Percentiles rank a stretch among this genome's conserved stretches.
Evolutionary conservation across 768 basidiomycete species (phyloP).

Genomic region (Coprinellus aureogranulatus): DNA sequence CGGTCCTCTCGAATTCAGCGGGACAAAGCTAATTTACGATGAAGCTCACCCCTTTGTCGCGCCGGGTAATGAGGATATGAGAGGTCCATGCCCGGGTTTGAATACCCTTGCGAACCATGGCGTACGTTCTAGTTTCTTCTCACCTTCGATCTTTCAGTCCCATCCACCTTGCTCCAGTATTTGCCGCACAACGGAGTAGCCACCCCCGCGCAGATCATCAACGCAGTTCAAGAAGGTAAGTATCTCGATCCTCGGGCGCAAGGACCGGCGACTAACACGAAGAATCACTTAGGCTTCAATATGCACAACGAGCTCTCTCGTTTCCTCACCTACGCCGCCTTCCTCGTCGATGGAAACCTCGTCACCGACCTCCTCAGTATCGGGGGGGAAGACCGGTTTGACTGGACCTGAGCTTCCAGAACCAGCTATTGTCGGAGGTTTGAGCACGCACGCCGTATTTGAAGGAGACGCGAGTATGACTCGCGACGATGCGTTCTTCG

Average conservation of each 20-base stretch:
- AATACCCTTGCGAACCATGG: slow-evolving; percentile 11
- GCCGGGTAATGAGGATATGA: not conserved
- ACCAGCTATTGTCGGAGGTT: slow-evolving; percentile 20
- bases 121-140: not conserved
- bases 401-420: slow-evolving; percentile 18
- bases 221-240: slow-evolving; percentile 3
- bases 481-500: slow-evolving; percentile 17
- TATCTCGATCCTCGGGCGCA: not conserved
- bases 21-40: slow-evolving; percentile 12
- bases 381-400: slow-evolving; percentile 14
- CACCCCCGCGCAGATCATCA: slow-evolving; percentile 5
- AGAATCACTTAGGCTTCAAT: slow-evolving; percentile 14
- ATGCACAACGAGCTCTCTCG: slow-evolving; percentile 14
- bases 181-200: slow-evolving; percentile 5
- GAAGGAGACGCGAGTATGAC: slow-evolving; percentile 17
- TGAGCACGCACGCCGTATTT: slow-evolving; percentile 19
- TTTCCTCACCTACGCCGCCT: slow-evolving; percentile 16
- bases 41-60: slow-evolving; percentile 15
- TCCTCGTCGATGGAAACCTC: slow-evolving; percentile 18
- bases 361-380: slow-evolving; percentile 18
- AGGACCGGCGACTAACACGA: not conserved
- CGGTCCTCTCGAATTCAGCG: slow-evolving; percentile 1
- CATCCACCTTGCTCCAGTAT: slow-evolving; percentile 1
- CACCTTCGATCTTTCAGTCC: not conserved
- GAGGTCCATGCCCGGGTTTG: slow-evolving; percentile 8